Percentiles rank a stretch among this genome's conserved stretches.
phyloP scores from a whole-genome alignment of 2,329 filamentous ascomycete genomes.

The Talaromyces sp. region DNA sequence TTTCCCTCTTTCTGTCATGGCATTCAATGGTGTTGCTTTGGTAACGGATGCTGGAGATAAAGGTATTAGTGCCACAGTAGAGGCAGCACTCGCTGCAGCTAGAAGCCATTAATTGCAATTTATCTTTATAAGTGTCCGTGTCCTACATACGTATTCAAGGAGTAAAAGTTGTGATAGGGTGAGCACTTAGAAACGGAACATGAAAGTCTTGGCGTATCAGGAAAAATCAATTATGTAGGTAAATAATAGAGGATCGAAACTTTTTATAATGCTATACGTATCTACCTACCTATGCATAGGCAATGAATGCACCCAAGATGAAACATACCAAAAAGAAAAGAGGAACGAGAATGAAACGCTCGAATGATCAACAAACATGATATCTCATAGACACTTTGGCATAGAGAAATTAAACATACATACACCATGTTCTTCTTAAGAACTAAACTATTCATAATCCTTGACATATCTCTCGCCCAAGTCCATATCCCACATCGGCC shows the following conservation, averaged over 20 bases:
- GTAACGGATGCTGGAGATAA: too few species aligned
- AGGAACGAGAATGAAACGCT: background rate
- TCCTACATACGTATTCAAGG: too few species aligned
- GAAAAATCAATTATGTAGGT: too few species aligned
- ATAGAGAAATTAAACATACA: background rate
- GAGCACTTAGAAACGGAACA: too few species aligned
- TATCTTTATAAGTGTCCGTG: too few species aligned
- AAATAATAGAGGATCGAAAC: background rate
- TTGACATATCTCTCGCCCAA: constrained; percentile 68
- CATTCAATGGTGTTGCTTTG: too few species aligned
- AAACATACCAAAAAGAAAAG: background rate
- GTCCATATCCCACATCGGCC: constrained; percentile 79
- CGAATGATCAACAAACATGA: constrained; percentile 1
- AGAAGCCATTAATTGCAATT: too few species aligned
- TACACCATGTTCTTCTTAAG: background rate
- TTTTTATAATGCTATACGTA: constrained; percentile 5
- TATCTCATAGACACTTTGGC: background rate
- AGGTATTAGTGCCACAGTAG: too few species aligned
- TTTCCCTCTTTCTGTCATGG: too few species aligned
- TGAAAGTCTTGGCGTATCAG: too few species aligned
- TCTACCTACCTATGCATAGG: background rate
- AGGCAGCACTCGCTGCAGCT: too few species aligned
- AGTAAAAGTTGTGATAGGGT: too few species aligned
- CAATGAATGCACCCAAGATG: background rate
- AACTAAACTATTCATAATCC: constrained; percentile 45